A percentile compares a stretch with the other conserved stretches of the same genome.
phyloP scores from a whole-genome alignment of 805 yeast genomes.

The Torulaspora indica region DNA sequence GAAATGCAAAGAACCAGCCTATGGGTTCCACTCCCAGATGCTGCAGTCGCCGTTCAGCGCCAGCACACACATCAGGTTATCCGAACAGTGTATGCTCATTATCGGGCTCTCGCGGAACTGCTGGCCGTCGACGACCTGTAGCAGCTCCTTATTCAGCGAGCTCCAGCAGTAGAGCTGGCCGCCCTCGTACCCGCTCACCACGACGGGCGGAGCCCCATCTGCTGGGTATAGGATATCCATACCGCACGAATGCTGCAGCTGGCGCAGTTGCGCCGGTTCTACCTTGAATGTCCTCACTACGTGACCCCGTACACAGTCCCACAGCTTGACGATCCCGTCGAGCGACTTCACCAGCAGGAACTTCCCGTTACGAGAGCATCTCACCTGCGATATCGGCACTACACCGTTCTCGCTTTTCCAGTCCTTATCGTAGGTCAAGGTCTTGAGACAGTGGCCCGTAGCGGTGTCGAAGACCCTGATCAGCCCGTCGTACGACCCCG shows the following conservation, averaged over 20 bases:
- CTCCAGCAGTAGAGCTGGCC: slow-evolving; percentile 32
- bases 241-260: slow-evolving; percentile 28
- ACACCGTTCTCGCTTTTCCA: slow-evolving; percentile 54
- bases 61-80: slow-evolving; percentile 22
- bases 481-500: slow-evolving; percentile 88
- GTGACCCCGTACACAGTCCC: slow-evolving; percentile 81
- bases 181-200: slow-evolving; percentile 31
- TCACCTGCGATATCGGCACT: slow-evolving; percentile 66
- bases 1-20: neutral
- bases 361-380: slow-evolving; percentile 74
- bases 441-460: slow-evolving; percentile 87
- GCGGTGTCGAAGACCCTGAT: slow-evolving; percentile 82
- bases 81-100: slow-evolving; percentile 22
- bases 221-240: slow-evolving; percentile 27
- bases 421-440: slow-evolving; percentile 74
- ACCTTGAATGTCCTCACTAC: slow-evolving; percentile 65
- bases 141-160: slow-evolving; percentile 19
- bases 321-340: slow-evolving; percentile 72
- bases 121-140: slow-evolving; percentile 17
- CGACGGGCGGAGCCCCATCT: slow-evolving; percentile 19
- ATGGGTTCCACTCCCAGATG: slow-evolving; percentile 25
- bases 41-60: slow-evolving; percentile 30
- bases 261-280: slow-evolving; percentile 11
- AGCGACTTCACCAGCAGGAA: slow-evolving; percentile 71
- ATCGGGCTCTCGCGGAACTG: slow-evolving; percentile 21